A percentile compares a stretch with the other conserved stretches of the same genome.
Conservation (phyloP, 768 basidiomycete species). For the Punctularia strigosozonata region DNA sequence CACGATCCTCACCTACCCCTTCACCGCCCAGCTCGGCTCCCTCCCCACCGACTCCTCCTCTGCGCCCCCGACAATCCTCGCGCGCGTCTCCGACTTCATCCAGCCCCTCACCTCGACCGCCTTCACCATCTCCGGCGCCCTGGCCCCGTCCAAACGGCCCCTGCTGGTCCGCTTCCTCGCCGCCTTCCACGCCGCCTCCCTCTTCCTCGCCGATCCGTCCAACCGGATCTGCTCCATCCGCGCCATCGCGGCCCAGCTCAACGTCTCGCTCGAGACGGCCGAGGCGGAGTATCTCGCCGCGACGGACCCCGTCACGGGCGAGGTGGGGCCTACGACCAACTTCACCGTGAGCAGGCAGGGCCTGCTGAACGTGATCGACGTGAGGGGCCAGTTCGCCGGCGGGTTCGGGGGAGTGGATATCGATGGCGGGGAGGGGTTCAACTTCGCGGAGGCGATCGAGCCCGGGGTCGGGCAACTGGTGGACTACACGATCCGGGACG, state of each 20-base stretch:
- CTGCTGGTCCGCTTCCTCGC: slow-evolving; percentile 1
- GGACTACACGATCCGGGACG: slow-evolving; percentile 2
- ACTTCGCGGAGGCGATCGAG: slow-evolving; percentile 1
- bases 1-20: slow-evolving; percentile 4
- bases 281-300: not conserved
- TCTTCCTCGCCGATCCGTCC: slow-evolving; percentile 2
- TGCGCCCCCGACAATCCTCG: slow-evolving; percentile 3
- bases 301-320: not conserved
- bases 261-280: not conserved
- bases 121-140: not conserved
- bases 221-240: not conserved
- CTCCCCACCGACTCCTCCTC: too few relatives aligned
- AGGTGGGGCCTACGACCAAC: not conserved
- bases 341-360: not conserved
- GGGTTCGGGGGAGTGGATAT: slow-evolving; percentile 1
- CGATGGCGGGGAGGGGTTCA: not conserved
- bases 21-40: not conserved
- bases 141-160: not conserved
- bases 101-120: slow-evolving; percentile 3
- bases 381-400: not conserved
- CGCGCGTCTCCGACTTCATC: slow-evolving; percentile 3
- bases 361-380: slow-evolving; percentile 3
- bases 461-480: slow-evolving; percentile 1
- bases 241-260: slow-evolving; percentile 1
- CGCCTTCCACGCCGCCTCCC: slow-evolving; percentile 2